Base-by-base conservation (phyloP, 257 asterid genomes). In the Osmanthus fragrans region DNA sequence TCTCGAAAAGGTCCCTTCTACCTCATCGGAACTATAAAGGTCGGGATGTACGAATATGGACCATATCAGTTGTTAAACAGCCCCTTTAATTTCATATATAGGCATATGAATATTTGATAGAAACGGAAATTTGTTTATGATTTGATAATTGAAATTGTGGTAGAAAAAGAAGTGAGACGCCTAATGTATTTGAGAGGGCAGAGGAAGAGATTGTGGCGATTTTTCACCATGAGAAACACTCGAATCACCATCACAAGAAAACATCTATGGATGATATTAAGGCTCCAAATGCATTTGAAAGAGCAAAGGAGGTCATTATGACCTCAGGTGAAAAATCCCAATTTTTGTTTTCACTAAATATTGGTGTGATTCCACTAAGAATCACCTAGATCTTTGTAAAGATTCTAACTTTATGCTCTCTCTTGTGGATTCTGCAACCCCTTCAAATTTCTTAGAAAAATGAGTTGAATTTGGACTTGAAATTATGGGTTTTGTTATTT, bases 241-340 rank as follows among this genome's bases (percentile, higher is more conserved):
- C 47, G 11, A 80, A 86, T 80, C 84, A 73, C 19, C 87, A 82
- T 82, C 89, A 80, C 77, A 80, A 76, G 82, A 97, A 93, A 80
- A 90, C 96, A 63, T 68, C 96, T 3, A 39, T 82, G 75, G 42
- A 75, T 76, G 89, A 88, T 33, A 91, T 91, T 47, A 93, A 86
- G 86, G 97, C 97, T 54, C 97, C 97, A 15, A 88, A 87, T 68
- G 87, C 91, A 77, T 90, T 93, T 79, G 92, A 87, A 80, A 87
- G 97, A 73, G 97, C 92, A 0, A 91, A 87, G 80, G 97, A 93
- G 85, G 97, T 25, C 27, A 25, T 25, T 0, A 25, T 25, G 27
- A 25, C 27, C 27, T 25, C 27, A 25, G 27, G 27, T 25, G 27
- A 25, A 25, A 25, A 25, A 25, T 25, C 27, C 27, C 27, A 25